Evolutionary conservation across 225 moss, liverwort and hornwort species (phyloP).

Genomic region (Antitrichia curtipendula): DNA sequence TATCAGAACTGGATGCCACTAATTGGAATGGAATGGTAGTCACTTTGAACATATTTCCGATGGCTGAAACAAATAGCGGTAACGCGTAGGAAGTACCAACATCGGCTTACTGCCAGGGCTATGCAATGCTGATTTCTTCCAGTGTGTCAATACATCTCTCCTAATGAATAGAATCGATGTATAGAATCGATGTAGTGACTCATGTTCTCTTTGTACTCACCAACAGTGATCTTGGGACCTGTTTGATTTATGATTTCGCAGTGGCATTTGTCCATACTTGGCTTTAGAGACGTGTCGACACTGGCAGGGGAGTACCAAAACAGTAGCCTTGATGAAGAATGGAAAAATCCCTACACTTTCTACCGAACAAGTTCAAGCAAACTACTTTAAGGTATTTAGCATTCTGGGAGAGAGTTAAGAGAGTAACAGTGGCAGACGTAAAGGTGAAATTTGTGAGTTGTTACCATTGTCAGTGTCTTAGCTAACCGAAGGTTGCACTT

Average conservation of each 20-base stretch:
- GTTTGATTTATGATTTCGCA: neutral
- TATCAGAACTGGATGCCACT: neutral
- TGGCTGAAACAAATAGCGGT: neutral
- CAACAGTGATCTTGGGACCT: neutral
- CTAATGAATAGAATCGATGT: neutral
- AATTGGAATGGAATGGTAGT: neutral
- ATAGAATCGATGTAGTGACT: neutral
- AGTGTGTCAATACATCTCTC: neutral
- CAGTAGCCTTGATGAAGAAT: conserved; percentile 63
- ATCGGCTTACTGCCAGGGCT: neutral
- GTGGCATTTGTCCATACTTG: conserved; percentile 77
- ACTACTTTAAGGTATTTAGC: conserved; percentile 56
- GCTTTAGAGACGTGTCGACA: conserved; percentile 80
- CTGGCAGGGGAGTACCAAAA: conserved; percentile 64
- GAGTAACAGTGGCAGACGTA: neutral
- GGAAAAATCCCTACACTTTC: conserved; percentile 70
- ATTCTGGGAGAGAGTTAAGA: neutral
- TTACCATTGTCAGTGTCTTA: neutral
- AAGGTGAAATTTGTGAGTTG: neutral
- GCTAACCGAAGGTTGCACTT: neutral
- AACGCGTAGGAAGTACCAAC: neutral
- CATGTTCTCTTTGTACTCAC: neutral
- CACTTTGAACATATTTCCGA: neutral
- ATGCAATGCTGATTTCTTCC: neutral
- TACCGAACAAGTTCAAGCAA: conserved; percentile 59